A percentile compares a stretch with the other conserved stretches of the same genome.
Evolutionary conservation across 805 yeast genomes (phyloP).

Genomic region (Kuraishia capsulata): DNA sequence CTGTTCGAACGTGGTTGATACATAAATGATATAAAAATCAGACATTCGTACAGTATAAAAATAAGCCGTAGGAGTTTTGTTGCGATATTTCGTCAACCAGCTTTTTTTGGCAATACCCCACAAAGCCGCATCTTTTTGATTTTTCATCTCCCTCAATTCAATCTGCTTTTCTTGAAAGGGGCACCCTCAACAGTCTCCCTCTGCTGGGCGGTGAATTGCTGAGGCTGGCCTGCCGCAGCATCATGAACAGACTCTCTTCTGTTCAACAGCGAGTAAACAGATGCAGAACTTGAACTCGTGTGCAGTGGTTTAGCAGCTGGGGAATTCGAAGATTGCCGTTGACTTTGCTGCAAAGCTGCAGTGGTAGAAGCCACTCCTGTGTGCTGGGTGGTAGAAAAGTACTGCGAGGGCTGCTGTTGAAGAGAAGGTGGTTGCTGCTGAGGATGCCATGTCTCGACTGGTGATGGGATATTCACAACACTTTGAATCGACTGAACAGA

Average conservation of each 20-base stretch:
- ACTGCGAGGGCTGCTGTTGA: constrained; percentile 1
- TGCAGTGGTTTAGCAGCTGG: background rate
- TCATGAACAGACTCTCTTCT: too few relatives aligned
- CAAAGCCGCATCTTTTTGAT: too few relatives aligned
- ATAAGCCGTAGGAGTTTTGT: too few relatives aligned
- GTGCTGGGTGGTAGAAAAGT: constrained; percentile 1
- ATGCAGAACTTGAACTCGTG: background rate
- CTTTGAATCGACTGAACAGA: background rate
- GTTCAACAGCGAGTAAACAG: background rate
- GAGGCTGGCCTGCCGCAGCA: too few relatives aligned
- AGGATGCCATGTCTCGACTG: background rate
- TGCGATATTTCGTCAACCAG: too few relatives aligned
- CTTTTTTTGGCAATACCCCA: too few relatives aligned
- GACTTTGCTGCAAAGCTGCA: background rate
- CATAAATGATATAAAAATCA: too few relatives aligned
- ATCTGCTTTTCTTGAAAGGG: background rate
- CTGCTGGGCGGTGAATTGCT: background rate
- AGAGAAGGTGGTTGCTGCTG: background rate
- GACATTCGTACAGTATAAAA: too few relatives aligned
- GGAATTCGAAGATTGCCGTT: background rate
- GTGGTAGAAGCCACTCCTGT: background rate
- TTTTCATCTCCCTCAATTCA: background rate
- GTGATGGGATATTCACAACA: background rate
- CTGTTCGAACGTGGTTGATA: too few relatives aligned
- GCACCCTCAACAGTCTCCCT: background rate